These are phyloP conservation scores for Ceratobasidium theobromae DNA, from an alignment of 1,284 basidiomycete species.

Conservation along the genomic window DNA sequence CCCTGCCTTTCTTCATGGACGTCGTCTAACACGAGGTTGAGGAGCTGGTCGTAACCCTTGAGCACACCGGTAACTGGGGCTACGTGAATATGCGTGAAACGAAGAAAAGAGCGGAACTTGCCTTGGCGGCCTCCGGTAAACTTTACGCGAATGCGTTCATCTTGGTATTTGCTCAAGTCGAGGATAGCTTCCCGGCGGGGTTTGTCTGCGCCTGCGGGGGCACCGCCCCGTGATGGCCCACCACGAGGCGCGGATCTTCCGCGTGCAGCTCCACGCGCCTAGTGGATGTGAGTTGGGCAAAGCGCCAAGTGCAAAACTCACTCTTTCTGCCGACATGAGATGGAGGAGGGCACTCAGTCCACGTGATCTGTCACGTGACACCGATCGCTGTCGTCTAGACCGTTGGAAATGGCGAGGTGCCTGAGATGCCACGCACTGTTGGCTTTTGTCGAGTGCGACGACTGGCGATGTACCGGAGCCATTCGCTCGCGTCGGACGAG, in stretches of 20 bases:
- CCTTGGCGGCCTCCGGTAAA: conserved; percentile 97
- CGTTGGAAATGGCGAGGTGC: too few species aligned
- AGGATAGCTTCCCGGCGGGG: conserved; percentile 95
- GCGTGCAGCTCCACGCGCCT: conserved; percentile 37
- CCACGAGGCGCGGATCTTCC: conserved; percentile 37
- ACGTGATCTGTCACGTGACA: not conserved
- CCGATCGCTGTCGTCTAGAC: too few species aligned
- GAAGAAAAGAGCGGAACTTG: conserved; percentile 44
- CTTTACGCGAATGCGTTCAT: conserved; percentile 91
- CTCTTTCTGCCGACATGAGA: too few species aligned
- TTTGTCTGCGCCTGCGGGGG: conserved; percentile 56
- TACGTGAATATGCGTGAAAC: conserved; percentile 12
- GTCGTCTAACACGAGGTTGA: conserved; percentile 93
- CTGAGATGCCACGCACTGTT: too few species aligned
- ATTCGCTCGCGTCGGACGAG: not conserved
- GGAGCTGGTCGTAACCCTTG: conserved; percentile 95
- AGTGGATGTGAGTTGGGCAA: not conserved
- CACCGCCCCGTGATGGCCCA: not conserved
- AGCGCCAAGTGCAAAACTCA: not conserved
- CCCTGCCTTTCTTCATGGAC: conserved; percentile 77
- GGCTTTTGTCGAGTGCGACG: not conserved
- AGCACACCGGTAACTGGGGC: conserved; percentile 87
- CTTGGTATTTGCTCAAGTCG: conserved; percentile 91
- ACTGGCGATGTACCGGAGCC: conserved; percentile 3
- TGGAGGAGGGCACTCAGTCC: too few species aligned